These are phyloP conservation scores for Nadsonia starkeyi-henricii DNA, from an alignment of 1,139 yeast species.

Conservation along the genomic window DNA sequence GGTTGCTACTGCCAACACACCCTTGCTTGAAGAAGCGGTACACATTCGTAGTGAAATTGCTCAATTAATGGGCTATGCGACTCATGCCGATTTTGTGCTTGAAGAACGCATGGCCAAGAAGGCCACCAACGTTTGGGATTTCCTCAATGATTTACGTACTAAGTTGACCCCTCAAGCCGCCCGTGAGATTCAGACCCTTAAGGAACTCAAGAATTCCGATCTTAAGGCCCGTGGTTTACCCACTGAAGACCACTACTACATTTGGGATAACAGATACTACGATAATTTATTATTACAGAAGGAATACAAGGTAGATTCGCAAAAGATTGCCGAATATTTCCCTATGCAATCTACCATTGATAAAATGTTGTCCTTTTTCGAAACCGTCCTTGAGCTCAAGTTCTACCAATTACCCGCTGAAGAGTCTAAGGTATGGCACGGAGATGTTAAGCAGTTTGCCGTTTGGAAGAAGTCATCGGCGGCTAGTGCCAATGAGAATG, in stretches of 20 bases:
- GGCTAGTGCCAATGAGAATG: constrained; percentile 26
- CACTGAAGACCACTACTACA: constrained; percentile 35
- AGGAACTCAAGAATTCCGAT: constrained; percentile 42
- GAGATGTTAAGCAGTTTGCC: constrained; percentile 60
- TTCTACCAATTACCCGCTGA: constrained; percentile 39
- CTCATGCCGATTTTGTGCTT: constrained; percentile 53
- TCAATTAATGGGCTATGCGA: constrained; percentile 45
- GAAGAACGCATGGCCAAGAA: constrained; percentile 73
- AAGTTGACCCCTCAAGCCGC: constrained; percentile 47
- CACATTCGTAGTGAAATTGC: constrained; percentile 50
- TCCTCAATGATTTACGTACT: constrained; percentile 44
- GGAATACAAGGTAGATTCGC: constrained; percentile 57
- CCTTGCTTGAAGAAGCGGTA: constrained; percentile 44
- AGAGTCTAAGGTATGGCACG: constrained; percentile 46
- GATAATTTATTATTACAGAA: constrained; percentile 49
- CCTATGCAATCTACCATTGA: constrained; percentile 55
- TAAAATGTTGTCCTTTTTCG: constrained; percentile 59
- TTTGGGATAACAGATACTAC: constrained; percentile 66
- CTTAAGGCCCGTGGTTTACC: constrained; percentile 30
- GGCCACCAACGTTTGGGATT: constrained; percentile 42
- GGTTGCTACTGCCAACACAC: constrained; percentile 44
- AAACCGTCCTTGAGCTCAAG: constrained; percentile 50
- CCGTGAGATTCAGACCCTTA: constrained; percentile 37
- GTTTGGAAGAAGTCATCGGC: constrained; percentile 38
- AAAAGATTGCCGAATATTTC: constrained; percentile 61